Evolutionary conservation across 169 alveolate species (phyloP).

Genomic region (Babesia caballi): DNA sequence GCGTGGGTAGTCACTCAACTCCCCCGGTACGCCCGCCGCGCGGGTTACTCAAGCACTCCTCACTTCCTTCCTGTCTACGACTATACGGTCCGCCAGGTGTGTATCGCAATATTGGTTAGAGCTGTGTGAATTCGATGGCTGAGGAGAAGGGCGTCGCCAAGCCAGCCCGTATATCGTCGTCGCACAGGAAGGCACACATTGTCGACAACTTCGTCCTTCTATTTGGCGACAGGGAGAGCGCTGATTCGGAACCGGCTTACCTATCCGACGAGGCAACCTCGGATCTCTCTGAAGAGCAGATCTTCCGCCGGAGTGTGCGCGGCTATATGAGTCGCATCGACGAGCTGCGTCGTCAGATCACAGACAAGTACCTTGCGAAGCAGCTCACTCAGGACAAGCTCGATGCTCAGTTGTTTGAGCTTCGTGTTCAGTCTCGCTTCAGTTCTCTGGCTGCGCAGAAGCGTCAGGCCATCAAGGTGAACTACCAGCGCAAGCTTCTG

Average conservation of each 20-base stretch:
- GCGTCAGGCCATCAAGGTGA: slow-evolving; percentile 34
- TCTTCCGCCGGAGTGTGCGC: slow-evolving; percentile 15
- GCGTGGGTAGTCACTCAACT: no score
- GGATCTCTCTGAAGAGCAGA: slow-evolving; percentile 7
- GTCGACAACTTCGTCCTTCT: slow-evolving; percentile 57
- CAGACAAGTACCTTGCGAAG: slow-evolving; percentile 61
- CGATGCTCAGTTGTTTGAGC: slow-evolving; percentile 27
- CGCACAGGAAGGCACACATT: slow-evolving; percentile 31
- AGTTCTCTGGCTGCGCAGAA: slow-evolving; percentile 18
- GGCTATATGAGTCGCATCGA: slow-evolving; percentile 1
- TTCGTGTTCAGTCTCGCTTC: slow-evolving; percentile 27
- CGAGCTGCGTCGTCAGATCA: slow-evolving; percentile 29
- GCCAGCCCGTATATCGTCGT: not conserved
- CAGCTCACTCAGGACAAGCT: slow-evolving; percentile 43
- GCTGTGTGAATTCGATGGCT: no score
- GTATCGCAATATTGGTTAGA: no score
- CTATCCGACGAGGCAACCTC: not conserved
- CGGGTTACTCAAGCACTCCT: no score
- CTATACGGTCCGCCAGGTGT: no score
- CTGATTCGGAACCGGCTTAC: not conserved
- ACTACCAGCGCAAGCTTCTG: slow-evolving; percentile 51
- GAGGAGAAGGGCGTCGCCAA: slow-evolving; percentile 16
- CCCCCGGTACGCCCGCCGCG: no score
- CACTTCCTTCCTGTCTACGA: no score
- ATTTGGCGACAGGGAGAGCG: slow-evolving; percentile 4